phyloP scores from a whole-genome alignment of 2,329 filamentous ascomycete genomes.

The Truncatella angustata region DNA sequence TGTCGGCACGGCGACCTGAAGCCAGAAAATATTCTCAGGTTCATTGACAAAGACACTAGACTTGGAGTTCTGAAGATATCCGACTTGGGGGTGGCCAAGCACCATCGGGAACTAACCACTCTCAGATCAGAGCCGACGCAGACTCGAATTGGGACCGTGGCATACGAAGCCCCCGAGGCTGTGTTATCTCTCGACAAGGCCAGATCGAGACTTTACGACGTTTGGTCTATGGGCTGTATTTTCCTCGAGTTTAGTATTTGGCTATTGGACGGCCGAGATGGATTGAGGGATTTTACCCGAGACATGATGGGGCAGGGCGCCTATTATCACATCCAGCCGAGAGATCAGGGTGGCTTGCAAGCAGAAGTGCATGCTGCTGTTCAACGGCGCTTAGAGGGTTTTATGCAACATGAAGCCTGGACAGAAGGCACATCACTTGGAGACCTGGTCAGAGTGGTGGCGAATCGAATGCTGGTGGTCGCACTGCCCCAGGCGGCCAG shows the following conservation, averaged over 20 bases:
- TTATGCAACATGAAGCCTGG: no score
- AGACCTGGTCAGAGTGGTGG: no score
- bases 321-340: no score
- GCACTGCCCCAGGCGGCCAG: no score
- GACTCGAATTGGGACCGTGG: not conserved
- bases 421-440: no score
- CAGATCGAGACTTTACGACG: constrained; percentile 14
- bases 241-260: constrained; percentile 13
- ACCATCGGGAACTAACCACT: constrained; percentile 6
- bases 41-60: not conserved
- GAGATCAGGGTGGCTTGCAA: no score
- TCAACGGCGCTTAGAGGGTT: no score
- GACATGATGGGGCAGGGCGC: no score
- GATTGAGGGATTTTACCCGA: no score
- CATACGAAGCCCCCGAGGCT: constrained; percentile 13
- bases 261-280: constrained; percentile 4
- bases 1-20: constrained; percentile 17
- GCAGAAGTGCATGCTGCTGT: no score
- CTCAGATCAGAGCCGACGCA: not conserved
- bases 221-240: constrained; percentile 16
- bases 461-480: no score
- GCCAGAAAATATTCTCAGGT: constrained; percentile 15
- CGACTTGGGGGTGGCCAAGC: constrained; percentile 15
- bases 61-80: constrained; percentile 11
- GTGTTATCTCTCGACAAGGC: not conserved